Percentiles rank a stretch among this genome's conserved stretches.
Evolutionary conservation across 805 yeast species (phyloP).

Genomic region (Geotrichum ghanense): DNA sequence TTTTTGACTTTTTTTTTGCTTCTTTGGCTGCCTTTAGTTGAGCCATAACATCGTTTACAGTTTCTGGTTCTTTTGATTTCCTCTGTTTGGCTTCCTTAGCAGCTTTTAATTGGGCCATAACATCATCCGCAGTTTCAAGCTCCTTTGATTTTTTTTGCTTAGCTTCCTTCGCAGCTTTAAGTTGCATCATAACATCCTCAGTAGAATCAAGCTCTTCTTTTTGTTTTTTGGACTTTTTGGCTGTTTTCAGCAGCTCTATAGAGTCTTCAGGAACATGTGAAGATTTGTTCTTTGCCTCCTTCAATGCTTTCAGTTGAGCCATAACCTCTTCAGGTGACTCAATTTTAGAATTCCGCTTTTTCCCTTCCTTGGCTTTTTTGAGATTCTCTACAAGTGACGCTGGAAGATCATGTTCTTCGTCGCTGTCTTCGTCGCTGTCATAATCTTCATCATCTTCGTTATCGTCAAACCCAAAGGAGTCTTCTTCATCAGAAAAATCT

Average conservation of each 20-base stretch:
- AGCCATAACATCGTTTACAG: constrained; percentile 7
- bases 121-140: neutral
- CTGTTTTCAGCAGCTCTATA: neutral
- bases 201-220: neutral
- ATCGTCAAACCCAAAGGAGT: neutral
- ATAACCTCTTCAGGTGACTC: neutral
- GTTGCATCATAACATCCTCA: neutral
- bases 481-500: neutral
- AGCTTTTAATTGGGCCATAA: neutral
- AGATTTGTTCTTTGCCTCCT: neutral
- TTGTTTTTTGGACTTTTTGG: neutral
- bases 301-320: neutral
- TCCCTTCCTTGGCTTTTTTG: neutral
- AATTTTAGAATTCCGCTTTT: neutral
- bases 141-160: neutral
- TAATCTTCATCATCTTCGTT: neutral
- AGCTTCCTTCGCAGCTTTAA: neutral
- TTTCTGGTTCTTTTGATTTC: neutral
- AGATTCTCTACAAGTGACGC: neutral
- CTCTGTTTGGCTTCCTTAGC: neutral
- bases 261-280: neutral
- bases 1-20: constrained; percentile 1
- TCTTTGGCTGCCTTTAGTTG: constrained; percentile 5
- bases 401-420: neutral
- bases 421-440: neutral